phyloP scores from a whole-genome alignment of 2,329 filamentous ascomycete species.

The Orbilia javanica region DNA sequence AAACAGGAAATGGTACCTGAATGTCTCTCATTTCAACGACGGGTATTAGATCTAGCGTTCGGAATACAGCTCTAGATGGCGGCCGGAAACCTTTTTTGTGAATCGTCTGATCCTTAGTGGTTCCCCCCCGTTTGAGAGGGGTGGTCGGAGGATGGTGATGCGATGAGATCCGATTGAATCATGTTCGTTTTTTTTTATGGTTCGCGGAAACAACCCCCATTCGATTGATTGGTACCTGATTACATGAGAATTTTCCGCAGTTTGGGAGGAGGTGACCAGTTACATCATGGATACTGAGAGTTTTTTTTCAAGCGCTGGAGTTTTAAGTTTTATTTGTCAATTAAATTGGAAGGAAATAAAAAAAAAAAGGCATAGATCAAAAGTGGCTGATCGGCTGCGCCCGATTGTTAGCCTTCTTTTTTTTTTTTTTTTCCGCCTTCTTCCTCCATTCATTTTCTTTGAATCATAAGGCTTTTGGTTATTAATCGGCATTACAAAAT shows the following conservation, averaged over 20 bases:
- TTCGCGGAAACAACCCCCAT: neutral
- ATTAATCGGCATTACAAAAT: neutral
- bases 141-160: neutral
- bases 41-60: conserved; percentile 29
- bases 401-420: neutral
- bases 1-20: conserved; percentile 49
- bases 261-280: conserved; percentile 26
- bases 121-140: neutral
- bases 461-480: neutral
- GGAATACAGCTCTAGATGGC: conserved; percentile 21
- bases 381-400: conserved; percentile 1
- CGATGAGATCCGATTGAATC: neutral
- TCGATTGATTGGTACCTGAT: neutral
- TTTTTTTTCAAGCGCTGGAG: conserved; percentile 19
- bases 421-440: too few species aligned
- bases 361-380: too few species aligned
- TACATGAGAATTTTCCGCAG: neutral
- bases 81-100: neutral
- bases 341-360: conserved; percentile 23
- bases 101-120: conserved; percentile 11
- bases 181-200: neutral
- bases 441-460: too few species aligned
- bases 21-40: conserved; percentile 30
- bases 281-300: conserved; percentile 1
- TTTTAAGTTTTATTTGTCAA: conserved; percentile 21